phyloP scores from a whole-genome alignment of 2,329 filamentous ascomycete genomes.

The Sphaerulina vaccinii region DNA sequence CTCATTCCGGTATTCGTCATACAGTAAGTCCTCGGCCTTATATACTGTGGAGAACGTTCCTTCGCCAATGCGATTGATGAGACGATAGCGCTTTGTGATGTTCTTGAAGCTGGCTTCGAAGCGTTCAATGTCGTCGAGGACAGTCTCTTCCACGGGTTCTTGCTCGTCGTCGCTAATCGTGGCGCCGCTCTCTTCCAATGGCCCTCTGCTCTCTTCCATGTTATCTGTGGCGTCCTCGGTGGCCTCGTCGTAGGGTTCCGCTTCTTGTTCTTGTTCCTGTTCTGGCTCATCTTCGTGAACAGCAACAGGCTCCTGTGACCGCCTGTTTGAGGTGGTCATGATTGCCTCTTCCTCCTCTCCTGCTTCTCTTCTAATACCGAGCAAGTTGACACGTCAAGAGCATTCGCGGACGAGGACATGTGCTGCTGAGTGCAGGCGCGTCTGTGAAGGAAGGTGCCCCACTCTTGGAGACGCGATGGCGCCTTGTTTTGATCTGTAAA shows the following conservation, averaged over 20 bases:
- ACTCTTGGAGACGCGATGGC: neutral
- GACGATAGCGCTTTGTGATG: constrained; percentile 77
- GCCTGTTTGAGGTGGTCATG: constrained; percentile 27
- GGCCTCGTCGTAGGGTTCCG: constrained; percentile 24
- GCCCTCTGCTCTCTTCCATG: constrained; percentile 51
- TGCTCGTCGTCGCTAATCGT: constrained; percentile 55
- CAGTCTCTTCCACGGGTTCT: constrained; percentile 62
- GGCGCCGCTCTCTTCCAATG: constrained; percentile 51
- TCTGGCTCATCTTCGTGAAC: constrained; percentile 21
- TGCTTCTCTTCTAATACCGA: neutral
- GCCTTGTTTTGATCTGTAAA: neutral
- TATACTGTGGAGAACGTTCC: constrained; percentile 99
- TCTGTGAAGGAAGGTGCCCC: neutral
- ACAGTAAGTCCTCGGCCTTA: constrained; percentile 91
- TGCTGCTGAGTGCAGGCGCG: neutral
- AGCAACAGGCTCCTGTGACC: constrained; percentile 23
- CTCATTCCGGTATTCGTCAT: constrained; percentile 77
- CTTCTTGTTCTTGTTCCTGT: constrained; percentile 11
- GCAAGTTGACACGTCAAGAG: neutral
- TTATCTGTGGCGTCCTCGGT: constrained; percentile 42
- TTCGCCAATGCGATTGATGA: constrained; percentile 97
- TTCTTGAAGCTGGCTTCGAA: constrained; percentile 79
- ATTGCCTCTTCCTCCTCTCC: constrained; percentile 15
- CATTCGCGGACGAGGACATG: neutral
- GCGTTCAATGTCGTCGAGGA: constrained; percentile 82